phyloP scores from a whole-genome alignment of 306 rosid species.

The Lathyrus tuberosus region DNA sequence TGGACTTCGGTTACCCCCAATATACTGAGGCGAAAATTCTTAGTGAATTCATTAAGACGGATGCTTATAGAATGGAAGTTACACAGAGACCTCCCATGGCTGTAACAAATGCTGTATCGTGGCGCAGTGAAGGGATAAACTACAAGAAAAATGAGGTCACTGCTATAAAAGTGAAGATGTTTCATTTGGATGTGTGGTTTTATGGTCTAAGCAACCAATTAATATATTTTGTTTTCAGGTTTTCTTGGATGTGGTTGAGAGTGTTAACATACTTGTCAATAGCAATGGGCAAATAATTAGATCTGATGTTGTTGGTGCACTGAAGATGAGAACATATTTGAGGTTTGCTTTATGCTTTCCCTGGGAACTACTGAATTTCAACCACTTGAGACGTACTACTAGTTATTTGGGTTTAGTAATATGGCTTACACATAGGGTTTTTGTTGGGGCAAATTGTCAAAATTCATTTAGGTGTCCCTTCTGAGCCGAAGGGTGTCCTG shows the following conservation, averaged over 20 bases:
- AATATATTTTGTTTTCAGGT: constrained; percentile 57
- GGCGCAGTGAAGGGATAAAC: constrained; percentile 97
- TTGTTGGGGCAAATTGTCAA: neutral
- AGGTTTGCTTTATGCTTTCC: constrained; percentile 56
- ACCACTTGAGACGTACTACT: constrained; percentile 33
- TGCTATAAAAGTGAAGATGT: neutral
- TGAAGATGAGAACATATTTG: constrained; percentile 98
- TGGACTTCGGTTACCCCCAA: constrained; percentile 99
- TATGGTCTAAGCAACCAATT: constrained; percentile 31
- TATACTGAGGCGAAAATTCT: constrained; percentile 95
- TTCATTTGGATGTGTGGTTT: constrained; percentile 8
- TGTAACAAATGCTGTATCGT: constrained; percentile 97
- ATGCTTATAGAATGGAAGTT: constrained; percentile 98
- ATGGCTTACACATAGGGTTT: constrained; percentile 13
- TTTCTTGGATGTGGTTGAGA: constrained; percentile 99
- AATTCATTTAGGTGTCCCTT: neutral
- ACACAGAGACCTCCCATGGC: constrained; percentile 99
- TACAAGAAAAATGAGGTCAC: constrained; percentile 97
- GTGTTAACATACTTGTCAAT: constrained; percentile 97
- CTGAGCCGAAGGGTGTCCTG: neutral
- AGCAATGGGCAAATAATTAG: constrained; percentile 98
- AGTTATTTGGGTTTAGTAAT: constrained; percentile 29
- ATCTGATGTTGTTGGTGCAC: constrained; percentile 97
- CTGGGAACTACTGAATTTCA: constrained; percentile 25
- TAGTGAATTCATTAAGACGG: constrained; percentile 96